These are phyloP conservation scores for Plantago ovata DNA, from an alignment of 257 asterid species.

Conservation along the genomic window DNA sequence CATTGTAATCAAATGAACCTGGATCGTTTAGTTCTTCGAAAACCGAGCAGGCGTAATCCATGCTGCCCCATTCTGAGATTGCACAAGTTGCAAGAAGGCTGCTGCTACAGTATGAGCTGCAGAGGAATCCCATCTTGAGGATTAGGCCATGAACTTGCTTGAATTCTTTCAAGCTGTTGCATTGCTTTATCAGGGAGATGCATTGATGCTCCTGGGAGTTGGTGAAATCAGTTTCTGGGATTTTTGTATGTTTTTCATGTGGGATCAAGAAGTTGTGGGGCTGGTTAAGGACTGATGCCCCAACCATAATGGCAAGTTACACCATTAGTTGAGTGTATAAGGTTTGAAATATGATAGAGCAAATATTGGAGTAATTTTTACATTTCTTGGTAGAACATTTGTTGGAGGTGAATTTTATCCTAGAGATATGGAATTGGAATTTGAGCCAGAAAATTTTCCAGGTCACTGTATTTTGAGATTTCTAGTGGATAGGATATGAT, in stretches of 20 bases:
- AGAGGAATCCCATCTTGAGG: constrained; percentile 59
- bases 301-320: constrained; percentile 38
- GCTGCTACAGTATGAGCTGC: constrained; percentile 58
- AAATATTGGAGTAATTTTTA: constrained; percentile 3
- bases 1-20: constrained; percentile 58
- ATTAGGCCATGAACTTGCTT: constrained; percentile 64
- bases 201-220: constrained; percentile 61
- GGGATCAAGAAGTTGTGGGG: constrained; percentile 38
- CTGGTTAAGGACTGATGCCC: constrained; percentile 54
- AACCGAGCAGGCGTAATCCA: constrained; percentile 77
- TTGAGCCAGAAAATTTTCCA: constrained; percentile 41
- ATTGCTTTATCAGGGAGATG: constrained; percentile 47
- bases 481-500: constrained; percentile 63
- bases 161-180: constrained; percentile 48
- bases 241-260: constrained; percentile 24
- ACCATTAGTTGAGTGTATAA: constrained; percentile 18
- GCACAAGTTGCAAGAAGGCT: constrained; percentile 75
- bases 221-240: constrained; percentile 36
- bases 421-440: constrained; percentile 36
- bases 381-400: too few relatives aligned
- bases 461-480: constrained; percentile 32
- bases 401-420: constrained; percentile 32
- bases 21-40: constrained; percentile 51
- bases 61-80: constrained; percentile 77
- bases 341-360: not conserved